A percentile compares a stretch with the other conserved stretches of the same genome.
Evolutionary conservation across 768 basidiomycete genomes (phyloP).

Genomic region (Boletus fagicola): DNA sequence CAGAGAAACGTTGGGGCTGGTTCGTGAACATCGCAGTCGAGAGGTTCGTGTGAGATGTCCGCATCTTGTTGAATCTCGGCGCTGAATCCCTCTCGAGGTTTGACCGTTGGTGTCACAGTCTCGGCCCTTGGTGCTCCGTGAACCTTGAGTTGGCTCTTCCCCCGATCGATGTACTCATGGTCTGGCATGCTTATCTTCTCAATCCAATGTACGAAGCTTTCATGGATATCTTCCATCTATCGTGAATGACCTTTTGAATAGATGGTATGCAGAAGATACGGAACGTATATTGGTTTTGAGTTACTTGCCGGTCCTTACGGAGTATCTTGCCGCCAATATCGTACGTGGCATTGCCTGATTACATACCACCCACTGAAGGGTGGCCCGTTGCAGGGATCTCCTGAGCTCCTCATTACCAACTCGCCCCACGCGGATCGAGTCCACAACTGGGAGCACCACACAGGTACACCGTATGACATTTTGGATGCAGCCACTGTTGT

Average conservation of each 20-base stretch:
- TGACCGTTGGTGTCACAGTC: constrained; percentile 32
- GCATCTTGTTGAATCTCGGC: neutral
- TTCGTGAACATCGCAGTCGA: constrained; percentile 40
- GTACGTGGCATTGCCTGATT: constrained; percentile 1
- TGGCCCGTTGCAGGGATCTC: constrained; percentile 5
- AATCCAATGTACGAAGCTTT: constrained; percentile 33
- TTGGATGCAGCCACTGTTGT: constrained; percentile 25
- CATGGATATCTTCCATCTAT: neutral
- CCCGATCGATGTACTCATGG: constrained; percentile 41
- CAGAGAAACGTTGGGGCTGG: constrained; percentile 38
- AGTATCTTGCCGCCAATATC: constrained; percentile 12
- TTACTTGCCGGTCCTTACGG: neutral
- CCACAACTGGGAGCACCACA: neutral
- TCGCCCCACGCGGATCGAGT: constrained; percentile 10
- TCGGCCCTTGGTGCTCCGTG: neutral
- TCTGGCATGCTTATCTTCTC: constrained; percentile 41
- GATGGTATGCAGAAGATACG: constrained; percentile 29
- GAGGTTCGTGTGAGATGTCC: constrained; percentile 17
- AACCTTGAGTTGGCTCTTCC: constrained; percentile 22
- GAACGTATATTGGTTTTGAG: neutral
- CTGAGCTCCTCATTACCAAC: constrained; percentile 6
- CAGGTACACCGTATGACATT: constrained; percentile 10
- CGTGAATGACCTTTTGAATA: constrained; percentile 1
- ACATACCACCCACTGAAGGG: neutral
- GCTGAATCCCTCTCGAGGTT: constrained; percentile 25